phyloP scores from a whole-genome alignment of 352 stramenopile species.

The Phytophthora pseudosyringae region DNA sequence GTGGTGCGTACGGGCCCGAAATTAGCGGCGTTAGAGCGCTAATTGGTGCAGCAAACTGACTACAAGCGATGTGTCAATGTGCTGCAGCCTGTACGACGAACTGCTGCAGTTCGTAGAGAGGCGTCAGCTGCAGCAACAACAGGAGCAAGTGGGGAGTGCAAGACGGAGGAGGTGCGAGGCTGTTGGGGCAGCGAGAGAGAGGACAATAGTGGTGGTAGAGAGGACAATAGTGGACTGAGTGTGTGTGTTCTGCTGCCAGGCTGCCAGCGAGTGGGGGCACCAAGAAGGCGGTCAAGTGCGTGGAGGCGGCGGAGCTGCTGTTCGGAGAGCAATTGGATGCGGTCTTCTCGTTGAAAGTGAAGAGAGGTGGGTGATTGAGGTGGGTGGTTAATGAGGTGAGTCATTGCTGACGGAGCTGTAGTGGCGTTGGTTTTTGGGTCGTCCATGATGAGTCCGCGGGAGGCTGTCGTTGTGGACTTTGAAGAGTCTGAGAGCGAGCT shows the following conservation, averaged over 20 bases:
- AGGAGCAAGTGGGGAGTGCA: constrained; percentile 9
- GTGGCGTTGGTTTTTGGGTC: constrained; percentile 67
- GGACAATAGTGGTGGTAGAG: background rate
- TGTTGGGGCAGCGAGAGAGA: background rate
- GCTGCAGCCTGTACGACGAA: constrained; percentile 62
- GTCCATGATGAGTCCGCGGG: constrained; percentile 58
- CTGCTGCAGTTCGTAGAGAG: constrained; percentile 39
- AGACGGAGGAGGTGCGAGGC: constrained; percentile 15
- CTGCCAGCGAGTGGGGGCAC: constrained; percentile 35
- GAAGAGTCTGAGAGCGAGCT: background rate
- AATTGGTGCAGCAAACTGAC: background rate
- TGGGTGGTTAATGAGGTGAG: background rate
- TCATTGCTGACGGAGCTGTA: constrained; percentile 28
- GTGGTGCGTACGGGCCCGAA: constrained; percentile 40
- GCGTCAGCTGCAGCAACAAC: constrained; percentile 17
- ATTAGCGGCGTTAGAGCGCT: background rate
- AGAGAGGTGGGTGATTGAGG: constrained; percentile 24
- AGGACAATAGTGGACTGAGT: constrained; percentile 1
- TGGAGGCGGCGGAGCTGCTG: constrained; percentile 40
- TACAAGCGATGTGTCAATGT: constrained; percentile 11
- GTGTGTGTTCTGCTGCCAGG: constrained; percentile 19
- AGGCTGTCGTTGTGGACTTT: constrained; percentile 65
- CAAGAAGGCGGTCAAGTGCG: constrained; percentile 63
- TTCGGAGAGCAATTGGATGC: constrained; percentile 34
- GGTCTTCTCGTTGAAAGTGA: constrained; percentile 50